Percentiles rank a stretch among this genome's conserved stretches.
These are phyloP conservation scores for Pascua guehoae DNA, from an alignment of 1,284 basidiomycete species.

Conservation along the genomic window DNA sequence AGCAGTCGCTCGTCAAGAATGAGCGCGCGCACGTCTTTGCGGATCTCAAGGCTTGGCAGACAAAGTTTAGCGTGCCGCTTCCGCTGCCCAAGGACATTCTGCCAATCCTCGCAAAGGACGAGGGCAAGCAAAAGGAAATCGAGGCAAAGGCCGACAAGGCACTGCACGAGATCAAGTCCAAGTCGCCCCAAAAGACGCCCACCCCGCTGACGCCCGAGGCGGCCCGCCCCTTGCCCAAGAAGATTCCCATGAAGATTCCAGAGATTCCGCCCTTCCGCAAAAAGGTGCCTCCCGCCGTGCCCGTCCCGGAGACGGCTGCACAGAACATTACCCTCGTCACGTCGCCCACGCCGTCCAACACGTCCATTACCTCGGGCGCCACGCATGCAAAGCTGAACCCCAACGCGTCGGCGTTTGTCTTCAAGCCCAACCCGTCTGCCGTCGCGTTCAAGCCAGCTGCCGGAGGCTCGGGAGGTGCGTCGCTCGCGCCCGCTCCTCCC, in stretches of 20 bases:
- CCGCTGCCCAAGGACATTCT: conserved; percentile 91
- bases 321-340: conserved; percentile 40
- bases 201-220: conserved; percentile 34
- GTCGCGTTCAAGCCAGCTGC: conserved; percentile 47
- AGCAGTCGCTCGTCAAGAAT: conserved; percentile 81
- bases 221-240: conserved; percentile 26
- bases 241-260: conserved; percentile 62
- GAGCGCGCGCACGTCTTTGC: conserved; percentile 63
- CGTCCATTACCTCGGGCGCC: conserved; percentile 22
- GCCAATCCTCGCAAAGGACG: conserved; percentile 85
- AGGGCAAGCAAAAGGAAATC: conserved; percentile 77
- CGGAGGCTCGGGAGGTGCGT: neutral
- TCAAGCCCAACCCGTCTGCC: conserved; percentile 59
- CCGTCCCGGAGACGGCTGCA: conserved; percentile 37
- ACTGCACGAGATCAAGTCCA: conserved; percentile 51
- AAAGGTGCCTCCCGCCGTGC: conserved; percentile 30
- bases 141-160: conserved; percentile 67
- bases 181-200: conserved; percentile 24
- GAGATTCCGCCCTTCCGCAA: conserved; percentile 83
- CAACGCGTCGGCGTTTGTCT: conserved; percentile 63
- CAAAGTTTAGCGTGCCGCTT: conserved; percentile 91
- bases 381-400: conserved; percentile 62
- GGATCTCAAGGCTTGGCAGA: conserved; percentile 86
- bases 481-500: neutral
- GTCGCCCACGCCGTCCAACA: conserved; percentile 52